Conservation (phyloP, 106 monocot species). For the Dendrobium officinale region DNA sequence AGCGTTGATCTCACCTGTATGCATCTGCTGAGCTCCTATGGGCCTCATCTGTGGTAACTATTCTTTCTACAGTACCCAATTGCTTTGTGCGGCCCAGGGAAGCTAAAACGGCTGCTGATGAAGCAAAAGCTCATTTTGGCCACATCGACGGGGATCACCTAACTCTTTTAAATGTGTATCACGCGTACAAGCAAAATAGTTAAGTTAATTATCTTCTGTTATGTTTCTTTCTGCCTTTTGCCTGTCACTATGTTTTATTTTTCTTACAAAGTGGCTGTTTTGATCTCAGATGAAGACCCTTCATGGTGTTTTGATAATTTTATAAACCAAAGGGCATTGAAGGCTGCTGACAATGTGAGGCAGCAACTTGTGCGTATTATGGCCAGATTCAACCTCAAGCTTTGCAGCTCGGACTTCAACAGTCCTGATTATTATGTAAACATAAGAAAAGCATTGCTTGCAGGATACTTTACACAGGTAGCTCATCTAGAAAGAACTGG, state of each 20-base stretch:
- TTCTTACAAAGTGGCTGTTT: background rate
- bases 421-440: slow-evolving; percentile 67
- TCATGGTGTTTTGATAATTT: slow-evolving; percentile 76
- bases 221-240: background rate
- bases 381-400: slow-evolving; percentile 60
- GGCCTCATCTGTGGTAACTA: slow-evolving; percentile 63
- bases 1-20: slow-evolving; percentile 64
- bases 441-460: slow-evolving; percentile 56
- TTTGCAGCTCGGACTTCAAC: slow-evolving; percentile 73
- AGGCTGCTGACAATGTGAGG: slow-evolving; percentile 59
- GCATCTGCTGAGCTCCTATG: slow-evolving; percentile 76
- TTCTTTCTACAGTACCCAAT: slow-evolving; percentile 76
- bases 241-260: background rate
- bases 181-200: slow-evolving; percentile 76
- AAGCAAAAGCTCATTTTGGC: slow-evolving; percentile 66
- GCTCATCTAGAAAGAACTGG: slow-evolving; percentile 72
- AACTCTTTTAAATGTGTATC: slow-evolving; percentile 68
- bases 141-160: slow-evolving; percentile 76
- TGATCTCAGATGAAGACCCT: slow-evolving; percentile 47
- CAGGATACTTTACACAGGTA: slow-evolving; percentile 83
- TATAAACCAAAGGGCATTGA: slow-evolving; percentile 53
- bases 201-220: slow-evolving; percentile 13
- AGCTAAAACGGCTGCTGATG: slow-evolving; percentile 78
- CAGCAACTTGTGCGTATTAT: slow-evolving; percentile 71
- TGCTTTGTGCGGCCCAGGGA: slow-evolving; percentile 89